phyloP scores from a whole-genome alignment of 169 alveolate species.

The Plasmodium inui region DNA sequence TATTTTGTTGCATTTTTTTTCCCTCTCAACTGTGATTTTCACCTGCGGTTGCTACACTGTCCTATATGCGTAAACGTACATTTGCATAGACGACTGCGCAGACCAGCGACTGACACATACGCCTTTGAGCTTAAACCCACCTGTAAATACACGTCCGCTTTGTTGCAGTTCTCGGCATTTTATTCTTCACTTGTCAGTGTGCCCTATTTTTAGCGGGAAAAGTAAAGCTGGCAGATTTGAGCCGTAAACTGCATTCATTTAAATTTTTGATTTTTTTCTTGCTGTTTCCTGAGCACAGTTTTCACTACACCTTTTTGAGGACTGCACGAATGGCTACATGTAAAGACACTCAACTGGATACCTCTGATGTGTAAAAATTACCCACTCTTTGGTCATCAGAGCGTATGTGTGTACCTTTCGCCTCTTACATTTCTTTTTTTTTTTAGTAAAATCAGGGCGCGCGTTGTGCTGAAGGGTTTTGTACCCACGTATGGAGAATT shows the following conservation, averaged over 20 bases:
- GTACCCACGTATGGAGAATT: background rate
- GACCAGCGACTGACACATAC: background rate
- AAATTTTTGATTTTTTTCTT: background rate
- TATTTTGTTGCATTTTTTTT: constrained; percentile 3
- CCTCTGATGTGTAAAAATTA: background rate
- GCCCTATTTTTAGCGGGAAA: background rate
- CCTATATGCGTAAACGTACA: background rate
- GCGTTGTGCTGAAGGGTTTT: background rate
- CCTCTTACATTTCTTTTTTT: background rate
- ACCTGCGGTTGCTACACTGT: background rate
- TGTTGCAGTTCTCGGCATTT: background rate
- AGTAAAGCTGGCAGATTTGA: constrained; percentile 11
- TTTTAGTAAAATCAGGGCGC: background rate
- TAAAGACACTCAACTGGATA: background rate
- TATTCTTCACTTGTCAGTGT: background rate
- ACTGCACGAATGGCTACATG: background rate
- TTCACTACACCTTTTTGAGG: background rate
- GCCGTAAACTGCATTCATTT: background rate
- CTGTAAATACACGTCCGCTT: background rate
- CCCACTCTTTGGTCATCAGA: background rate
- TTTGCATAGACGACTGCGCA: background rate
- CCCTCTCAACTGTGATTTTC: background rate
- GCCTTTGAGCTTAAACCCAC: background rate
- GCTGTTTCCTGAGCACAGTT: background rate
- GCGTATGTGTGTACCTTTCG: background rate